Evolutionary conservation across 2,329 filamentous ascomycete species (phyloP).

Genomic region (Venturia effusa): DNA sequence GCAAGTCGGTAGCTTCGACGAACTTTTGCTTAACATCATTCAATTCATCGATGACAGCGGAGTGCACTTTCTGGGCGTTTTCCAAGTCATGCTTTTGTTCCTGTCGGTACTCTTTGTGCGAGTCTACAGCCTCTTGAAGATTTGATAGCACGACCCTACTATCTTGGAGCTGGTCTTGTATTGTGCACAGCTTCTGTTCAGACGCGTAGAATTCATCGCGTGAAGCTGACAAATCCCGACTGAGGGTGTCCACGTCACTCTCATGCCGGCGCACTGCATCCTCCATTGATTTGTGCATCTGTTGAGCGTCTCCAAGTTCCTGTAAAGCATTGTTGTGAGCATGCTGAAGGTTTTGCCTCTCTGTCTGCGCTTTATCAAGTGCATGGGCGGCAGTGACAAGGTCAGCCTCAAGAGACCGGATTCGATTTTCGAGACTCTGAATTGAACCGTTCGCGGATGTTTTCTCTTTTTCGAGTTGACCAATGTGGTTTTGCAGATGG

Average conservation of each 20-base stretch:
- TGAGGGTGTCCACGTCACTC: background rate
- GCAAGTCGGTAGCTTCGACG: background rate
- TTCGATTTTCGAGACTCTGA: background rate
- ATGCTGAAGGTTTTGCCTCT: background rate
- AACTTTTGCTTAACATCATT: background rate
- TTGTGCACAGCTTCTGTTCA: background rate
- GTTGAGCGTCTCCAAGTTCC: background rate
- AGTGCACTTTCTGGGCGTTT: background rate
- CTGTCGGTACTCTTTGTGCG: background rate
- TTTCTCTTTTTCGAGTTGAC: background rate
- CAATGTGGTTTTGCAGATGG: background rate
- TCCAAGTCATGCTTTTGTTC: background rate
- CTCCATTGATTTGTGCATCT: background rate
- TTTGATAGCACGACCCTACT: background rate
- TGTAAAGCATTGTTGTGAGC: background rate
- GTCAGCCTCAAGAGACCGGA: background rate
- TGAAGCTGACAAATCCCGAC: background rate
- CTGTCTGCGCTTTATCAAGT: background rate
- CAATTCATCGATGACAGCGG: background rate
- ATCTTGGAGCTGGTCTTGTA: background rate
- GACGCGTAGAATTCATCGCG: background rate
- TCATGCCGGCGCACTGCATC: background rate
- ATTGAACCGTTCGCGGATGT: background rate
- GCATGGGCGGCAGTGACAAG: background rate
- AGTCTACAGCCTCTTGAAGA: background rate